A percentile compares a stretch with the other conserved stretches of the same genome.
These are phyloP conservation scores for Colletotrichum coccodes DNA, from an alignment of 2,329 filamentous ascomycete species.

Conservation along the genomic window DNA sequence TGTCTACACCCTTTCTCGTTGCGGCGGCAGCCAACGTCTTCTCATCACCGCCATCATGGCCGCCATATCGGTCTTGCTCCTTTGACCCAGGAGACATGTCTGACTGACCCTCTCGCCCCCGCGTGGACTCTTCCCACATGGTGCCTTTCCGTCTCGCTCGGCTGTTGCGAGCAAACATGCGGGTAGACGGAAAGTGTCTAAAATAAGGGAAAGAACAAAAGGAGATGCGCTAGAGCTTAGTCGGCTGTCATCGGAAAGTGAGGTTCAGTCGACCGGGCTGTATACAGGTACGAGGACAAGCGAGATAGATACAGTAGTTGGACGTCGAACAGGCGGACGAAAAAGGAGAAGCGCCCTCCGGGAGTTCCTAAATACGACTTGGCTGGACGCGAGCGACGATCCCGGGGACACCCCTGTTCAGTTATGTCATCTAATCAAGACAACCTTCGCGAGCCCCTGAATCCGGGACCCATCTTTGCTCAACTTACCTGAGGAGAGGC, in stretches of 20 bases:
- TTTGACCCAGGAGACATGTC: neutral
- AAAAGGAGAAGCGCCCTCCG: slow-evolving; percentile 1
- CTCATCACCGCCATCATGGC: slow-evolving; percentile 25
- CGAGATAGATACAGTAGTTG: neutral
- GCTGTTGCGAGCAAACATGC: slow-evolving; percentile 2
- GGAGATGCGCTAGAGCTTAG: neutral
- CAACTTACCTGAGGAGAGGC: neutral
- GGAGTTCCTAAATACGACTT: slow-evolving; percentile 8
- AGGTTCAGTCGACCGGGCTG: neutral
- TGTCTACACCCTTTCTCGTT: slow-evolving; percentile 38
- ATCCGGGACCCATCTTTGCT: neutral
- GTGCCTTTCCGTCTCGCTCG: neutral
- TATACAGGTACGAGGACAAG: neutral
- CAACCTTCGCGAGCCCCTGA: slow-evolving; percentile 1
- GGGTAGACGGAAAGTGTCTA: neutral
- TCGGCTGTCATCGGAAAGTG: neutral
- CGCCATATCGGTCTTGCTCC: slow-evolving; percentile 10
- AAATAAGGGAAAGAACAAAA: neutral
- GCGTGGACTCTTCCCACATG: slow-evolving; percentile 7
- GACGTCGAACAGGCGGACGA: neutral
- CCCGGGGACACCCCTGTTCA: neutral
- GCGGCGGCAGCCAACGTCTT: slow-evolving; percentile 9
- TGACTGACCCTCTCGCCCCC: neutral
- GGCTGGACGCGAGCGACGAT: neutral
- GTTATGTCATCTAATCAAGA: slow-evolving; percentile 15